Evolutionary conservation across 371 early-diverging fungal genomes (phyloP).

Genomic region (Dichotomocladium elegans): DNA sequence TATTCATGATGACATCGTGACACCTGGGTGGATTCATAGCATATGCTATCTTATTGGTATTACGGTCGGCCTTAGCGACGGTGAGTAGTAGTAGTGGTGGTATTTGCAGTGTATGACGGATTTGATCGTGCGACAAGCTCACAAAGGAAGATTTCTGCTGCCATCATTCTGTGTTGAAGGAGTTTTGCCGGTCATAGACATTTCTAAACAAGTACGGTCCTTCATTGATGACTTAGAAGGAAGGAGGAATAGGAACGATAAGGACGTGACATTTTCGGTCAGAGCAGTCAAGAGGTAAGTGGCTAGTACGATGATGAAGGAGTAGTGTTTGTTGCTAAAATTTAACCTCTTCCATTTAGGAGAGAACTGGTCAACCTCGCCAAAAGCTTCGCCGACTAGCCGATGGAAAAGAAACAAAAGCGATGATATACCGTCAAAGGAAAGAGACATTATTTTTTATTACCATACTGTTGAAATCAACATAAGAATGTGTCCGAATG

Average conservation of each 20-base stretch:
- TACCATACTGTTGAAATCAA: too few species aligned
- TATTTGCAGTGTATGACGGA: background rate
- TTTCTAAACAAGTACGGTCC: background rate
- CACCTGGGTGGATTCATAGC: conserved; percentile 26
- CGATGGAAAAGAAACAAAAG: background rate
- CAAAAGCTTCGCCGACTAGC: too few species aligned
- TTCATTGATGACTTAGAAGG: conserved; percentile 1
- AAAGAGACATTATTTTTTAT: too few species aligned
- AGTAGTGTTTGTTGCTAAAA: background rate
- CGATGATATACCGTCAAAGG: background rate
- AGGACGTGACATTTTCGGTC: conserved; percentile 4
- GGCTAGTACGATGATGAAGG: too few species aligned
- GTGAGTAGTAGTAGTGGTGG: background rate
- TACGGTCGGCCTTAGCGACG: background rate
- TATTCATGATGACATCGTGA: background rate
- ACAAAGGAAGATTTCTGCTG: background rate
- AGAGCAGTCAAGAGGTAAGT: conserved; percentile 3
- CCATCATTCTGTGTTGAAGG: background rate
- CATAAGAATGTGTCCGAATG: too few species aligned
- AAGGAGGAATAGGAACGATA: conserved; percentile 3
- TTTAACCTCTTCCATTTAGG: too few species aligned
- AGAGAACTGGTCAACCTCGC: too few species aligned
- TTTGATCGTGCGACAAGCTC: too few species aligned
- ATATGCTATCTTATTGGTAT: conserved; percentile 28
- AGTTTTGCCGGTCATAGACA: background rate